Percentiles rank a stretch among this genome's conserved stretches.
These are phyloP conservation scores for Chaetoscypha palmicola DNA, from an alignment of 2,329 filamentous ascomycete genomes.

Conservation along the genomic window DNA sequence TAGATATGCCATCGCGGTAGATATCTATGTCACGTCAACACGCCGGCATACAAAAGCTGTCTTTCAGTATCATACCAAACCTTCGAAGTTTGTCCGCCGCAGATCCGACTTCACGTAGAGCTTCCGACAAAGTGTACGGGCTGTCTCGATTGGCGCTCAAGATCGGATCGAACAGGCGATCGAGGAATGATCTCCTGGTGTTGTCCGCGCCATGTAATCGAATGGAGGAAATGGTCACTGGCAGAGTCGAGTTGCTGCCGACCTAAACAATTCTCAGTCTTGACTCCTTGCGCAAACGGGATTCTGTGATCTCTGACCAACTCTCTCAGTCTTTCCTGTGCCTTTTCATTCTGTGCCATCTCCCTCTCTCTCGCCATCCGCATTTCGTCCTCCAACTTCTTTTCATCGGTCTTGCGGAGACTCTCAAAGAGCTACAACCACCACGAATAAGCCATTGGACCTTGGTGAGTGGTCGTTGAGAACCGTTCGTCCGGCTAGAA, in stretches of 20 bases:
- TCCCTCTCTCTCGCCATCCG: conserved; percentile 46
- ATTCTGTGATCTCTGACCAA: conserved; percentile 42
- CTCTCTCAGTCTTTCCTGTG: conserved; percentile 56
- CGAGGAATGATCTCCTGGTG: conserved; percentile 77
- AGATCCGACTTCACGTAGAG: conserved; percentile 63
- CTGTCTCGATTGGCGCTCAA: conserved; percentile 59
- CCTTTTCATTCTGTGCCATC: conserved; percentile 32
- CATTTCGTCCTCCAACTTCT: conserved; percentile 51
- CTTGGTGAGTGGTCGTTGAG: background rate
- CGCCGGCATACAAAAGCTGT: background rate
- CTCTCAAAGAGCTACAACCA: conserved; percentile 49
- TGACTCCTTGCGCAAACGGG: background rate
- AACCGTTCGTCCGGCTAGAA: background rate
- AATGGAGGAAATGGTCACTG: conserved; percentile 81
- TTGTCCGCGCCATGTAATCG: conserved; percentile 75
- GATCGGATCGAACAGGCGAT: conserved; percentile 72
- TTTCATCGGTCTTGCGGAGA: conserved; percentile 52
- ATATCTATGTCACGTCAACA: conserved; percentile 52
- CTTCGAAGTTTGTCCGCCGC: conserved; percentile 68
- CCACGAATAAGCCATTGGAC: conserved; percentile 16
- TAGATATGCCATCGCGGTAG: conserved; percentile 73
- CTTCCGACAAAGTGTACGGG: conserved; percentile 72
- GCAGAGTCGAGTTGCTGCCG: conserved; percentile 74
- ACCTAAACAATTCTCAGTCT: conserved; percentile 43
- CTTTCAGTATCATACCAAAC: conserved; percentile 58